phyloP scores from a whole-genome alignment of 768 basidiomycete genomes.

The Lepiota venenata region DNA sequence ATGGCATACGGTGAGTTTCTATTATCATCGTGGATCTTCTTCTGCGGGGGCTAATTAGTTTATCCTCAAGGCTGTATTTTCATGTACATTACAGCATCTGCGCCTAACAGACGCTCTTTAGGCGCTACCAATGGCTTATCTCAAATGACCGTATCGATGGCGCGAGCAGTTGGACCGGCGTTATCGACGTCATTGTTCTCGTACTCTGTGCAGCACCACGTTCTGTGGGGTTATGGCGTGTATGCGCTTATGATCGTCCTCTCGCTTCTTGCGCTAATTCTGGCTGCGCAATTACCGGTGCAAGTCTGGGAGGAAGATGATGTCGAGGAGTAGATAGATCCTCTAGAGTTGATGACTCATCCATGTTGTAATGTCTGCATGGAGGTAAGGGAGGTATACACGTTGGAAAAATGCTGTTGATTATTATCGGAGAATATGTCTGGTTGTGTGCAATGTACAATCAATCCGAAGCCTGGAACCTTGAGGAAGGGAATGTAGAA shows the following conservation, averaged over 20 bases:
- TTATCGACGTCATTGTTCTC: slow-evolving; percentile 51
- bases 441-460: too few relatives aligned
- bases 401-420: too few relatives aligned
- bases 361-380: too few relatives aligned
- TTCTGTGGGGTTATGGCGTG: slow-evolving; percentile 44
- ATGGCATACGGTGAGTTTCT: slow-evolving; percentile 39
- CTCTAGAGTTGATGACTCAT: too few relatives aligned
- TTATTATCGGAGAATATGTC: too few relatives aligned
- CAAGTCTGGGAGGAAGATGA: slow-evolving; percentile 30
- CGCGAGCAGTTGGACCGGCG: slow-evolving; percentile 48
- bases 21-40: neutral
- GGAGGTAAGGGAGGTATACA: too few relatives aligned
- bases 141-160: slow-evolving; percentile 39
- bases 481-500: neutral
- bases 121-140: slow-evolving; percentile 51
- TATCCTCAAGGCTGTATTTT: slow-evolving; percentile 39
- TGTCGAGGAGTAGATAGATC: slow-evolving; percentile 7
- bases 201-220: slow-evolving; percentile 42
- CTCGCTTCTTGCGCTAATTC: slow-evolving; percentile 26
- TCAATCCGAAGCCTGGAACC: too few relatives aligned
- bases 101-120: slow-evolving; percentile 45
- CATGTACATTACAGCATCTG: slow-evolving; percentile 47
- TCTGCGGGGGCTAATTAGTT: neutral
- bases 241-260: slow-evolving; percentile 35
- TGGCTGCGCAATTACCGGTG: slow-evolving; percentile 33